Base-by-base conservation (phyloP, 495 filamentous ascomycete species). In the Monascus purpureus region DNA sequence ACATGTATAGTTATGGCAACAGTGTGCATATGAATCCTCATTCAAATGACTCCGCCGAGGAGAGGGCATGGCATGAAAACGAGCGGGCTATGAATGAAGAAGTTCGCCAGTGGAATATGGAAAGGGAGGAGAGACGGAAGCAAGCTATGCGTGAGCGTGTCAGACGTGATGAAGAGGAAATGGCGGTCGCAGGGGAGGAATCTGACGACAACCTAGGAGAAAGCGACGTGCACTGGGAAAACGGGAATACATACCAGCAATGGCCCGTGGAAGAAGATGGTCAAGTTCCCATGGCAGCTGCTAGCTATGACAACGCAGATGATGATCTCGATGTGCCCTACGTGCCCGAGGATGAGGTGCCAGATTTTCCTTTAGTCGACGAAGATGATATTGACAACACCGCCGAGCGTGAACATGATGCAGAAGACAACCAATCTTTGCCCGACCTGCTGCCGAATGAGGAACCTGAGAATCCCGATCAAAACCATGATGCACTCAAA, bases 21-120 rank as follows among this genome's bases (percentile, higher is more conserved):
- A 49, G 49, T 16, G 53, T 57, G 4, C 53, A 57, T 28, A 52
- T 56, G 51, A 34, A 52, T 33, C 46, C 50, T 2, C 3, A 38
- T 11, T 50, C 46, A 4, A 33, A 29, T 3, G 44, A 49, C 0
- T 52, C 48, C 0, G 39, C 23, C 18, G 52, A 46, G 17, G 50
- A 49, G 30, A 25, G 26, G 4, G 42, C 36, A 6, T 39, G 43
- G 1, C 37, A 31, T 19, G 14, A 15, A 7, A 9, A 30, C 5
- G 2, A 33, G 42, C 38, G 31, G 36, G 20, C 33, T 28, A 6
- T 7, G 31, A 17, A 35, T 31, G 31, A 38, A 41, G 28, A 13
- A 26, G 6, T 12, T 9, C 1, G 34, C 17, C 17, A 24, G 45
- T 17, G 19, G 6, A 33, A 26, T 2, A 41, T 47, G 1, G 50